Base-by-base conservation (phyloP, 2,329 filamentous ascomycete species). In the Fusarium sp. region DNA sequence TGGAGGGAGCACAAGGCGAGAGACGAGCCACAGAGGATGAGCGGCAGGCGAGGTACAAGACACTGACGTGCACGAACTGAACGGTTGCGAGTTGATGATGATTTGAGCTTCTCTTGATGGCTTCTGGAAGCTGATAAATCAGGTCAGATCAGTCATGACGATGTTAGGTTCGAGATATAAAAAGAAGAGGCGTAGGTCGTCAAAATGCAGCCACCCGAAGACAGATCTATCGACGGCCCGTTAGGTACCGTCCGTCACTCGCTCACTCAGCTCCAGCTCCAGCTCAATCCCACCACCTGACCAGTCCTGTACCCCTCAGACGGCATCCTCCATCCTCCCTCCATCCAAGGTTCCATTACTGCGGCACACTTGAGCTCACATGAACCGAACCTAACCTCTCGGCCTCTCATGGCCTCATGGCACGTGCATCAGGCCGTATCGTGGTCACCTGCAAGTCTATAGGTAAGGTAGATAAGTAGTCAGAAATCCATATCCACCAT, bases 251-350 rank as follows among this genome's bases (percentile, higher is more conserved):
- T 58, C 60, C 40, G 33, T 62, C 65, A 17, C 59, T 65, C 64
- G 35, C 35, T 37, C 35, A 37, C 35, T 37, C 35, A 37, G 35
- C 68, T 52, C 47, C 35, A 37, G 35, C 68, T 52, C 47, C 38
- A 45, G 62, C 67, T 64, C 65, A 69, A 60, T 40, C 66, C 52
- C 22, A 76, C 75, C 73, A 77, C 76, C 74, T 75, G 68, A 68
- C 76, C 72, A 52, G 47, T 32, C 22, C 40, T 45, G 40, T 45
- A 52, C 47, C 47, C 47, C 47, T 52, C 47, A 52, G 27, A 52
- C 10, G 17, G 27, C 47, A 52, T 45, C 38, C 38, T 50, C 43
- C 45, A 15, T 50, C 45, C 45, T 30, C 27, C 27, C 2, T 30
- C 63, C 64, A 66, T 54, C 43, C 56, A 71, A 60, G 56, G 65